Evolutionary conservation across 2,329 filamentous ascomycete genomes (phyloP), one percentile per base, ranked within the genome.

Genomic region (Sordariomycetes sp.): DNA sequence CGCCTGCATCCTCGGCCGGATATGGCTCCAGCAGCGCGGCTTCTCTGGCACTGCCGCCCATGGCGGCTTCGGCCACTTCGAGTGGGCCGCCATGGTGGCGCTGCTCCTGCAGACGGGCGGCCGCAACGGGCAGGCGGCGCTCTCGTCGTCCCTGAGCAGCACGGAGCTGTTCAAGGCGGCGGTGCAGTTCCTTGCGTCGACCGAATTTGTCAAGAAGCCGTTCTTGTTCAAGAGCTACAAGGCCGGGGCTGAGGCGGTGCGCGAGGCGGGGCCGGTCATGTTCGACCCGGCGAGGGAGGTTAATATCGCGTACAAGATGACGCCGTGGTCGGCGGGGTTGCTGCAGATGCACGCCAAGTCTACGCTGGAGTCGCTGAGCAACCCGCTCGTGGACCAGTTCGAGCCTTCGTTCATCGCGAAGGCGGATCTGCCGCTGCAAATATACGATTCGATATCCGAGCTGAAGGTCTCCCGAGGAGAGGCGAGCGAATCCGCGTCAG

Each of bases 101-200:
- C 76, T 96, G 16, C 75, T 97, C 2, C 77, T 97, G 50, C 85
- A 90, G 69, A 83, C 82, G n/a, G 89, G 89, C 28, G 87, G 86
- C 7, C 80, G 83, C 7, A 86, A 86, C 60, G 88, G 88, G 1
- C 81, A 85, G 62, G 80, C 87, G 1, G 74, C 89, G 6, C 78
- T 97, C 18, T 90, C 91, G 6, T 78, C 83, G 5, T 89, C 89
- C 8, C 88, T 96, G 65, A 96, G 88, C 74, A 88, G 88, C 71
- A 94, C 93, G 25, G 93, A 97, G 71, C 79, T 97, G 52, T 97
- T 99, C 79, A 97, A 97, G 72, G 92, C 90, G 2, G 85, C 87
- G 1, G 75, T 99, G n/a, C 93, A 97, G 68, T 94, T 93, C 64
- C 75, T 99, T 20, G 85, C 88, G 1, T 80, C 82, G 1, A 86